Evolutionary conservation across 2,329 filamentous ascomycete genomes (phyloP).

Genomic region (Pestalotiopsis sp.): DNA sequence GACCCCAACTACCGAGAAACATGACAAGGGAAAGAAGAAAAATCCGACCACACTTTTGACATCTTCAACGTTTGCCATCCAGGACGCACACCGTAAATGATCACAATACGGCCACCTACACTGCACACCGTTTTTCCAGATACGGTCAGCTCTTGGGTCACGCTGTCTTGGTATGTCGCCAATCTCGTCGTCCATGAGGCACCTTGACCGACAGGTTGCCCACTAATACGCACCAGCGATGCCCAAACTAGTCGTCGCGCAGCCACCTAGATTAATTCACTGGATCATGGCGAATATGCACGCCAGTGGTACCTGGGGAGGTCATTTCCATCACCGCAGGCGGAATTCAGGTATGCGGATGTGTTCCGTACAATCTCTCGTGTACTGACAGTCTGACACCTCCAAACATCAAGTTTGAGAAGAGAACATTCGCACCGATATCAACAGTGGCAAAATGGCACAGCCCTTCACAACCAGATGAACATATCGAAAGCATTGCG

Average conservation of each 20-base stretch:
- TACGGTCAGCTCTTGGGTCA: background rate
- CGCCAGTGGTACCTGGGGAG: no score
- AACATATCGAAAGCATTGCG: background rate
- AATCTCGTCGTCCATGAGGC: background rate
- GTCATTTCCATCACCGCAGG: no score
- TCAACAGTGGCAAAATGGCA: background rate
- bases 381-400: background rate
- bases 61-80: background rate
- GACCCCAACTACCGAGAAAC: conserved; percentile 3
- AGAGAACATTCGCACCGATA: background rate
- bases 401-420: background rate
- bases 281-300: background rate
- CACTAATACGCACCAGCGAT: background rate
- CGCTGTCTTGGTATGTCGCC: background rate
- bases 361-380: no score
- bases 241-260: background rate
- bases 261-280: background rate
- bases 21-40: background rate
- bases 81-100: background rate
- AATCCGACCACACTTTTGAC: background rate
- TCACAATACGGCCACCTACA: background rate
- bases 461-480: background rate
- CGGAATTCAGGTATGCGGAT: no score
- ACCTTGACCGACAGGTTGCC: background rate
- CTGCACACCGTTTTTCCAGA: background rate